phyloP scores from a whole-genome alignment of 768 basidiomycete species.

The Boletus pseudo-olivaceus region DNA sequence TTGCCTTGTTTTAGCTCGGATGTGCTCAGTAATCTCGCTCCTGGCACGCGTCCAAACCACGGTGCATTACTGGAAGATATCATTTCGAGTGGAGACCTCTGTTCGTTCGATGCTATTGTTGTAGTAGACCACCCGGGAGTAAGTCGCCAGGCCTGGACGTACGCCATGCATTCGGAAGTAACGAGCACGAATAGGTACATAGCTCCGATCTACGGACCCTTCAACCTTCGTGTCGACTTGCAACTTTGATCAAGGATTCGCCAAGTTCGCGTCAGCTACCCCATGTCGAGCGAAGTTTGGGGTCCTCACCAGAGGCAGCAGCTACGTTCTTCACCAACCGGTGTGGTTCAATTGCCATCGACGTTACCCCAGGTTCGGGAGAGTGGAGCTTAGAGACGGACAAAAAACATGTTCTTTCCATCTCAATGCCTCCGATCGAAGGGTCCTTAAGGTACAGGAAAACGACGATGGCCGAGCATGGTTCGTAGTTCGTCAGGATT shows the following conservation, averaged over 20 bases:
- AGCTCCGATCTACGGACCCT: slow-evolving; percentile 72
- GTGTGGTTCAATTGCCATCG: slow-evolving; percentile 51
- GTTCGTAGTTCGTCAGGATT: slow-evolving; percentile 36
- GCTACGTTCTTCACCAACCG: slow-evolving; percentile 44
- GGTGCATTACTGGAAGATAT: slow-evolving; percentile 43
- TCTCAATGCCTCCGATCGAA: slow-evolving; percentile 51
- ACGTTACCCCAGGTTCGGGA: slow-evolving; percentile 38
- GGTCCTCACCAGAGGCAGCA: slow-evolving; percentile 36
- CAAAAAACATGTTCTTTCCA: slow-evolving; percentile 52
- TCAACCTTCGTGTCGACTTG: slow-evolving; percentile 47
- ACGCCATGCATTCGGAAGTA: background rate
- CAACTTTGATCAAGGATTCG: slow-evolving; percentile 44
- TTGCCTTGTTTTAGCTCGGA: slow-evolving; percentile 39
- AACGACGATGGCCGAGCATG: slow-evolving; percentile 47
- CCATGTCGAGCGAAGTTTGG: slow-evolving; percentile 41
- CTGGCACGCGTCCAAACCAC: slow-evolving; percentile 28
- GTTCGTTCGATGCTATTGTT: slow-evolving; percentile 62
- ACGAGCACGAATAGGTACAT: slow-evolving; percentile 48
- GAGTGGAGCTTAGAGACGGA: slow-evolving; percentile 35
- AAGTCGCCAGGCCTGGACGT: slow-evolving; percentile 25
- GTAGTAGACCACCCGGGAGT: slow-evolving; percentile 74
- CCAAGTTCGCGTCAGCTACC: slow-evolving; percentile 60
- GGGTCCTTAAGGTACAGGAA: slow-evolving; percentile 44
- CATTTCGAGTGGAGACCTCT: slow-evolving; percentile 45
- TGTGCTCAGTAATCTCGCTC: slow-evolving; percentile 42